Conservation (phyloP, 1,284 basidiomycete species). For the Pholiota adiposa region DNA sequence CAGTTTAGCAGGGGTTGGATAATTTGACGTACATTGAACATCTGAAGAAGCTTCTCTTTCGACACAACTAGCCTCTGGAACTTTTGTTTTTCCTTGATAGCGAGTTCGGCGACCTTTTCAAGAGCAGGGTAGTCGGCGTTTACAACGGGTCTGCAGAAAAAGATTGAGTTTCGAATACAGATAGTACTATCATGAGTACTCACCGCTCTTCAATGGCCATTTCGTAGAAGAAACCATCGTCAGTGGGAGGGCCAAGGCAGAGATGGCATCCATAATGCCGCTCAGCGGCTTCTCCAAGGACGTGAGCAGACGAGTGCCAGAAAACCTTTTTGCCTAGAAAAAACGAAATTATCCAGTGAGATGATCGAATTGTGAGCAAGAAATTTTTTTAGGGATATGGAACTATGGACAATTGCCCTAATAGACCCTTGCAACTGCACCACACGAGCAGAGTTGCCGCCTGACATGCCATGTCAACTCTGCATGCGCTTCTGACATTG, state of each 20-base stretch:
- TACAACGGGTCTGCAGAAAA: slow-evolving; percentile 62
- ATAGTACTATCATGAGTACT: slow-evolving; percentile 15
- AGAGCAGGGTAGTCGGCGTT: slow-evolving; percentile 87
- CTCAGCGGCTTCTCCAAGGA: slow-evolving; percentile 97
- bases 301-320: slow-evolving; percentile 99
- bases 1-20: slow-evolving; percentile 4
- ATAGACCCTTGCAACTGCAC: too few relatives aligned
- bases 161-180: slow-evolving; percentile 15
- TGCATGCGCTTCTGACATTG: too few relatives aligned
- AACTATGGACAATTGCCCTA: too few relatives aligned
- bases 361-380: too few relatives aligned
- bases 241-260: slow-evolving; percentile 96
- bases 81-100: slow-evolving; percentile 96
- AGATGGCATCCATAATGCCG: slow-evolving; percentile 97
- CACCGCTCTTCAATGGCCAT: slow-evolving; percentile 85
- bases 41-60: slow-evolving; percentile 93
- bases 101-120: slow-evolving; percentile 87
- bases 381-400: too few relatives aligned
- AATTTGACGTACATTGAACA: slow-evolving; percentile 82
- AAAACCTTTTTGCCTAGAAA: slow-evolving; percentile 88
- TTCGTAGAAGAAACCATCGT: slow-evolving; percentile 99
- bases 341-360: slow-evolving; percentile 1
- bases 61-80: slow-evolving; percentile 95
- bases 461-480: too few relatives aligned
- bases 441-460: too few relatives aligned